Evolutionary conservation across 768 basidiomycete genomes (phyloP).

Genomic region (Leccinum rimulosum): DNA sequence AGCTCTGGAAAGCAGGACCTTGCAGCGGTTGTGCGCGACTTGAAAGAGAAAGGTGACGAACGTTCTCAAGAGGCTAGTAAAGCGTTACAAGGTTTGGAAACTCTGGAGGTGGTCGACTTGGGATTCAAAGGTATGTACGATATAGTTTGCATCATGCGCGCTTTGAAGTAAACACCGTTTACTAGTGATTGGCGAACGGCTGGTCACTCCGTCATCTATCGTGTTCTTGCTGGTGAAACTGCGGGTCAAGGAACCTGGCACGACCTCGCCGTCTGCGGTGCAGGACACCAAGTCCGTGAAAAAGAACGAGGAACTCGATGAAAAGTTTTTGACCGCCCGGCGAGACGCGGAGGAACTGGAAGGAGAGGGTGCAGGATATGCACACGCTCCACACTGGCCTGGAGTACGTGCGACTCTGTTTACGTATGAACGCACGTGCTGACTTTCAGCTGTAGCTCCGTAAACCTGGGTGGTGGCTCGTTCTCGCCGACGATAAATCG

Average conservation of each 20-base stretch:
- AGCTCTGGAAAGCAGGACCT: conserved; percentile 24
- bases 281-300: conserved; percentile 43
- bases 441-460: conserved; percentile 52
- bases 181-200: conserved; percentile 84
- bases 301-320: conserved; percentile 59
- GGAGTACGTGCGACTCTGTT: conserved; percentile 47
- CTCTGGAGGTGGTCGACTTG: conserved; percentile 76
- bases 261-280: conserved; percentile 29
- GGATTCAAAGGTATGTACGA: conserved; percentile 72
- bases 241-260: conserved; percentile 59
- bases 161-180: conserved; percentile 5
- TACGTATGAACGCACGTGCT: neutral
- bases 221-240: conserved; percentile 85
- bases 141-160: neutral
- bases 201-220: conserved; percentile 84
- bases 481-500: conserved; percentile 84
- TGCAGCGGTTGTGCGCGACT: conserved; percentile 12
- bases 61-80: conserved; percentile 39
- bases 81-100: conserved; percentile 67
- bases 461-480: conserved; percentile 90
- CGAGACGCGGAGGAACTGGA: conserved; percentile 62
- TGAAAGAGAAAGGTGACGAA: conserved; percentile 18
- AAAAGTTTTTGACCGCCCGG: conserved; percentile 63
- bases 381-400: conserved; percentile 95
- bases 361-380: conserved; percentile 50